Conservation (phyloP, 805 yeast genomes). For the Candida palmyrensis region DNA sequence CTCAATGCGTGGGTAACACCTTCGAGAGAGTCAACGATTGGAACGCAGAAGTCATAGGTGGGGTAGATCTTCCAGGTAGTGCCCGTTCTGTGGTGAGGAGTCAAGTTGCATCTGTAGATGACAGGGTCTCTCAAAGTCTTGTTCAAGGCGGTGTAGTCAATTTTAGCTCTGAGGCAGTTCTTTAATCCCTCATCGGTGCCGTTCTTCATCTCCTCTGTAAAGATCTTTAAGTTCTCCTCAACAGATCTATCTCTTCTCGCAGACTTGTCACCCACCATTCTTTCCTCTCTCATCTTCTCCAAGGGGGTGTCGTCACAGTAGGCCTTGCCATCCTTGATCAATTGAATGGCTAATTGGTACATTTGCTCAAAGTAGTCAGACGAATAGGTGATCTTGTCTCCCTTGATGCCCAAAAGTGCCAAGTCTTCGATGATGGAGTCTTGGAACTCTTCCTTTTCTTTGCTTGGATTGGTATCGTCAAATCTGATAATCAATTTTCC, state of each 20-base stretch:
- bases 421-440: slow-evolving; percentile 93
- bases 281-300: slow-evolving; percentile 96
- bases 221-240: slow-evolving; percentile 84
- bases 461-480: slow-evolving; percentile 97
- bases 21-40: slow-evolving; percentile 90
- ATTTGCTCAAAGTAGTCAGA: slow-evolving; percentile 90
- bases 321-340: slow-evolving; percentile 95
- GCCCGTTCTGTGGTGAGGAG: slow-evolving; percentile 98
- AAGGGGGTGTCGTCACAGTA: slow-evolving; percentile 95
- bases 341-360: slow-evolving; percentile 78
- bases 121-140: slow-evolving; percentile 98
- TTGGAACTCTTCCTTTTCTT: slow-evolving; percentile 93
- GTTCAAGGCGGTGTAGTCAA: slow-evolving; percentile 85
- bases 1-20: slow-evolving; percentile 98
- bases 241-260: slow-evolving; percentile 88
- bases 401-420: slow-evolving; percentile 84
- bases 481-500: slow-evolving; percentile 96
- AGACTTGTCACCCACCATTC: slow-evolving; percentile 95
- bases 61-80: slow-evolving; percentile 93
- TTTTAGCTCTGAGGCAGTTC: slow-evolving; percentile 95
- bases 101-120: slow-evolving; percentile 92
- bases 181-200: slow-evolving; percentile 91
- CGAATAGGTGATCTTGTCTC: slow-evolving; percentile 82
- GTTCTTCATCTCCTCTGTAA: slow-evolving; percentile 86
- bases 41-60: slow-evolving; percentile 98